Base-by-base conservation (phyloP, 768 basidiomycete genomes). In the Clathrus columnatus region DNA sequence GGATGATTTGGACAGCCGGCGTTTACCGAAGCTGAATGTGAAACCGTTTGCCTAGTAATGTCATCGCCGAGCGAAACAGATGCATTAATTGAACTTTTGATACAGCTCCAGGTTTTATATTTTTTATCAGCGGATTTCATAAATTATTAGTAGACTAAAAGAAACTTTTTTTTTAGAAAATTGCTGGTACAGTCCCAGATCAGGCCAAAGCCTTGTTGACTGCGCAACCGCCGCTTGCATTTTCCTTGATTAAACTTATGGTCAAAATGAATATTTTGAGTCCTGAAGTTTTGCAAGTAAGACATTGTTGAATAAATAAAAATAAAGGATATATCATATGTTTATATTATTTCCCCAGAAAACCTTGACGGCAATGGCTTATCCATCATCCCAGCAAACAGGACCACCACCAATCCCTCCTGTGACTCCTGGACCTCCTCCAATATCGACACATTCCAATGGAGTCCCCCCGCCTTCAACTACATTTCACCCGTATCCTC, bases 161-260 rank as follows among this genome's bases (percentile, higher is more conserved):
- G n/a, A n/a, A n/a, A 14, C 4, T 36, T 16, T 5, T n/a, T 7
- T 55, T 1, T 17, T 55, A 55, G 54, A 55, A 48, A 55, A 55
- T 55, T 48, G 54, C 48, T 20, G 54, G 54, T 23, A 55, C 44
- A 28, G 54, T 55, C 17, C 54, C 54, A 48, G 54, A 55, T 21
- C 54, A 55, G 46, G 54, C 54, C 8, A 55, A 55, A 55, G 21
- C 30, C 18, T 21, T 55, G 24, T 30, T 55, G 18, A 55, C 54
- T 27, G 5, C 21, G 4, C 45, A 55, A 29, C 54, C 54, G 7
- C 27, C 18, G 16, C 30, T 55, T 11, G 54, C 54, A 7, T 55
- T 47, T 17, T 55, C 54, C 24, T 48, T 55, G 20, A 47, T 47
- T n/a, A 20, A 29, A 20, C 54, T 55, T 17, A 55, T 55, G 54